Conservation (phyloP, 1,284 basidiomycete genomes). For the Leccinum fuscescens region DNA sequence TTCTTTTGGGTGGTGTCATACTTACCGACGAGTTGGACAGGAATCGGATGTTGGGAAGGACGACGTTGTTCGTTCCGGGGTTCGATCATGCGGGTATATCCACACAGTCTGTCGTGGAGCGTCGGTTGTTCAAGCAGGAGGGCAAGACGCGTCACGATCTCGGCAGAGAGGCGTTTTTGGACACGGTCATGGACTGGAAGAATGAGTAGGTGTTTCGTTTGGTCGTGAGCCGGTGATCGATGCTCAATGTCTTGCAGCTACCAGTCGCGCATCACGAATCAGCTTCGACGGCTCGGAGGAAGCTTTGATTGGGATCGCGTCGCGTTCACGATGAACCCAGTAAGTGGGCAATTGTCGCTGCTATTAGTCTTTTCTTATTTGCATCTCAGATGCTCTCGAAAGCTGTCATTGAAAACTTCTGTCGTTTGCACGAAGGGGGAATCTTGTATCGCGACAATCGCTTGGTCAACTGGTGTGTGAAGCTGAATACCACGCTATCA, state of each 20-base stretch:
- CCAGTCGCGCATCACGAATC: conserved; percentile 87
- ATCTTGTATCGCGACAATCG: no score
- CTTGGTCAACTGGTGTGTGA: no score
- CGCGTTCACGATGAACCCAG: conserved; percentile 95
- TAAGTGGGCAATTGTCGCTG: conserved; percentile 33
- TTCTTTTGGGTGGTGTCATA: background rate
- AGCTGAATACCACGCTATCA: no score
- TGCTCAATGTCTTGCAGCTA: conserved; percentile 53
- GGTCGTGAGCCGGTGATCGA: background rate
- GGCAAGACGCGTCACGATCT: conserved; percentile 91
- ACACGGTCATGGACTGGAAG: conserved; percentile 96
- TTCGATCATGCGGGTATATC: conserved; percentile 99
- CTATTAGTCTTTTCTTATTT: background rate
- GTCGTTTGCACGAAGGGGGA: no score
- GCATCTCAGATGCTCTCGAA: no score
- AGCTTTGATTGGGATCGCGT: conserved; percentile 94
- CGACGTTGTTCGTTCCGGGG: conserved; percentile 89
- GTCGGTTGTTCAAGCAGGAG: conserved; percentile 81
- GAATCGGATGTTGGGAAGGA: conserved; percentile 96
- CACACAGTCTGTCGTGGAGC: conserved; percentile 97
- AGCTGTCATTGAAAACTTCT: no score
- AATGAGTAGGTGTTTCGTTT: conserved; percentile 66
- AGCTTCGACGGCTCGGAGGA: conserved; percentile 87
- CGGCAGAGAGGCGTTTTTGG: conserved; percentile 89
- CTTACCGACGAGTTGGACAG: conserved; percentile 37